Conservation (phyloP, 331 rosid species). For the Rhamnella rubrinervis region DNA sequence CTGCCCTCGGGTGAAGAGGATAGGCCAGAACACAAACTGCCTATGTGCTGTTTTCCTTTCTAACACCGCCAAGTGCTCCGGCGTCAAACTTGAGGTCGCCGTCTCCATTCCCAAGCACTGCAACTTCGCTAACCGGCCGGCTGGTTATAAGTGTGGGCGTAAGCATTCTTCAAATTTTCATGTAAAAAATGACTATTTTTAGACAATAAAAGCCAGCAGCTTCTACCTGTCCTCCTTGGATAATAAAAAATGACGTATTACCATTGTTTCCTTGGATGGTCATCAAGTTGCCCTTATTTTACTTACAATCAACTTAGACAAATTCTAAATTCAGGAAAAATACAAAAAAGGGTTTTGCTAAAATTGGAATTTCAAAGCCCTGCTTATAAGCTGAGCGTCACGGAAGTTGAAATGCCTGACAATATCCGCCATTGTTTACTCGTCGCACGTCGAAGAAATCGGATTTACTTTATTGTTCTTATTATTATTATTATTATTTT, state of each 20-base stretch:
- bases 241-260: constrained; percentile 5
- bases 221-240: constrained; percentile 18
- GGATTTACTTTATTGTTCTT: too few relatives aligned
- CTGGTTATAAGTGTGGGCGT: constrained; percentile 75
- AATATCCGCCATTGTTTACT: too few relatives aligned
- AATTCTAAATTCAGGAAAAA: neutral
- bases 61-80: constrained; percentile 43
- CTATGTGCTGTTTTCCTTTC: constrained; percentile 66
- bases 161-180: constrained; percentile 10
- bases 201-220: constrained; percentile 36
- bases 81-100: constrained; percentile 42
- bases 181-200: neutral
- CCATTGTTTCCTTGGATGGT: neutral
- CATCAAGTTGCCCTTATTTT: neutral
- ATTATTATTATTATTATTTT: too few relatives aligned
- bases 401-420: too few relatives aligned
- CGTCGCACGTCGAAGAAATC: too few relatives aligned
- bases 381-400: too few relatives aligned
- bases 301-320: too few relatives aligned
- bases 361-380: neutral
- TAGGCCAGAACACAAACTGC: constrained; percentile 54
- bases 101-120: constrained; percentile 69
- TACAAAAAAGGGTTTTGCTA: neutral
- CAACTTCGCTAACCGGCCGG: constrained; percentile 59
- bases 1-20: constrained; percentile 42